Percentiles rank a stretch among this genome's conserved stretches.
These are phyloP conservation scores for Coprinopsis marcescibilis DNA, from an alignment of 768 basidiomycete species.

Conservation along the genomic window DNA sequence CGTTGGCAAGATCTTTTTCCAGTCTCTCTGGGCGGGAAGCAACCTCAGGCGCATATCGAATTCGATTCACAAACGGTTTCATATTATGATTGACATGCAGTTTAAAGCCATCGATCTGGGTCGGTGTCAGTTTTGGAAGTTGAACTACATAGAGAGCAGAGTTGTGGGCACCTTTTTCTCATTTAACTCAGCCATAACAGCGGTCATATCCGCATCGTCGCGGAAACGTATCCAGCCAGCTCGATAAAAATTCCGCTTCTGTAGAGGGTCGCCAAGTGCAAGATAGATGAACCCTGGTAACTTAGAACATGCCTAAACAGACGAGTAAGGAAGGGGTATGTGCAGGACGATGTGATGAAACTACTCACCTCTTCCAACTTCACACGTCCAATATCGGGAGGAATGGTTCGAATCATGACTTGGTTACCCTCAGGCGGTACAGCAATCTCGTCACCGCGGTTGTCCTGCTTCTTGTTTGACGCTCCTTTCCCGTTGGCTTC, in stretches of 20 bases:
- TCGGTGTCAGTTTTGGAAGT: conserved; percentile 6
- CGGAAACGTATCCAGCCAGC: conserved; percentile 89
- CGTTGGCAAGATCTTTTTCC: conserved; percentile 74
- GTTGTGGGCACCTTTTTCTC: conserved; percentile 69
- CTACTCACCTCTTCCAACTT: conserved; percentile 78
- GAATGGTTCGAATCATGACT: conserved; percentile 92
- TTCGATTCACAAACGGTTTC: conserved; percentile 69
- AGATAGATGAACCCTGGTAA: conserved; percentile 83
- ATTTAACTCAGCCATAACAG: conserved; percentile 65
- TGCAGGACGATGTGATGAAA: conserved; percentile 12
- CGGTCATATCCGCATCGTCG: conserved; percentile 78
- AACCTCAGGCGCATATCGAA: conserved; percentile 78
- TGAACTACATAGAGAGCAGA: conserved; percentile 1
- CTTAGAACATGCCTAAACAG: conserved; percentile 61
- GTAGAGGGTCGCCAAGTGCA: conserved; percentile 85
- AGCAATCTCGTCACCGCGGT: conserved; percentile 68
- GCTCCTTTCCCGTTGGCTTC: conserved; percentile 54
- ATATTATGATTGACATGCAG: conserved; percentile 82
- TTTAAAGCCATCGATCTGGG: conserved; percentile 90
- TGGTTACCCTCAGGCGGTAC: conserved; percentile 78
- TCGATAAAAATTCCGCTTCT: conserved; percentile 91
- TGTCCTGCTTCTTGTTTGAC: conserved; percentile 32
- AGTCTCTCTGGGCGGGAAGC: conserved; percentile 77
- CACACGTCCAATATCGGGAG: conserved; percentile 84
- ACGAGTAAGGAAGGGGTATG: conserved; percentile 1